Evolutionary conservation across 768 basidiomycete genomes (phyloP), one percentile per base, ranked within the genome.

Genomic region (Mycena polygramma): DNA sequence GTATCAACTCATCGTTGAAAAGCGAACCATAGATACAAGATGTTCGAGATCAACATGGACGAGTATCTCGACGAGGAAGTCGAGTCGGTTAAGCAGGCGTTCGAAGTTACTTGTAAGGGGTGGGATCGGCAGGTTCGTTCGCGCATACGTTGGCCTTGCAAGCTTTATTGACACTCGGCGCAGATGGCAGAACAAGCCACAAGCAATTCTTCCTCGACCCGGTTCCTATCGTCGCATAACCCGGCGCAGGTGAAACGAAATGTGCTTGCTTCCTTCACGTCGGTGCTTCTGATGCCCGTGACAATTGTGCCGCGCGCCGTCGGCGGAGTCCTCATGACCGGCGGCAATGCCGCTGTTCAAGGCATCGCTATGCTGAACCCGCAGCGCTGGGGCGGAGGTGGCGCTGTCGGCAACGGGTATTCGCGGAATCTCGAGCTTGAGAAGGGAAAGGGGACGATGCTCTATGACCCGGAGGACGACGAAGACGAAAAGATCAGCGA

Each of bases 31-130:
- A 97, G 96, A 15, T 97, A 95, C 79, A 89, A 87, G 54, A 98
- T 98, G 95, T 99, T 98, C 74, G 97, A 99, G 79, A 84, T 88
- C 13, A 94, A 97, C 78, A 98, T 99, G 95, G 97, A 98, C 77
- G 97, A 98, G 76, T 99, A 99, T 75, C 91, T 99, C 3, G 93
- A 96, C 69, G 96, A 98, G 77, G 97, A 99, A 79, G 87, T 92
- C 7, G 97, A 98, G 66, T 88, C 87, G 68, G 86, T 95, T 58
- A 95, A 95, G 75, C 86, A 85, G 7, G 83, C 86, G 0, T 89
- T 98, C 64, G 93, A 94, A 39, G 82, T 79, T 3, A 92, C 93
- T 17, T 96, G 93, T 77, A 88, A 88, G 67, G 85, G 83, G 1
- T 98, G 96, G 98, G 93, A 97, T 67, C 83, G 82, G 10, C 87